Percentiles rank a stretch among this genome's conserved stretches.
phyloP scores from a whole-genome alignment of 2,329 filamentous ascomycete species.

The Zymoseptoria passerinii region DNA sequence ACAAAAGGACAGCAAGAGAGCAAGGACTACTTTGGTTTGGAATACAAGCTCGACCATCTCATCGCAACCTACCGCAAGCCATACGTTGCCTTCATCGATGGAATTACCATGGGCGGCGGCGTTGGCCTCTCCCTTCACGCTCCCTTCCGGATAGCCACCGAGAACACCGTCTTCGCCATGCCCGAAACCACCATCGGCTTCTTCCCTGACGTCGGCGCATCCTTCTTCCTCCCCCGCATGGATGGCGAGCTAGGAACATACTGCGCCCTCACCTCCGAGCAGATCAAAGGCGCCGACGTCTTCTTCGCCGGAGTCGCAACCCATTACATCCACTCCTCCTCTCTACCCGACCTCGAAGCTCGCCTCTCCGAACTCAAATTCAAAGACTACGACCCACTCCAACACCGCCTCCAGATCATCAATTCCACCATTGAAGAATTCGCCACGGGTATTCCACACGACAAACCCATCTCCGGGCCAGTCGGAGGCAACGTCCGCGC shows the following conservation, averaged over 20 bases:
- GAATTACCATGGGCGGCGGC: conserved; percentile 96
- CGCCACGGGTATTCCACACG: conserved; percentile 71
- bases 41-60: conserved; percentile 93
- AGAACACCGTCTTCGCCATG: conserved; percentile 95
- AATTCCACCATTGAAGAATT: conserved; percentile 89
- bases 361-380: conserved; percentile 86
- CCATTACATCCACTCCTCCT: conserved; percentile 90
- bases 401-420: conserved; percentile 61
- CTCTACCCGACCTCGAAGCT: conserved; percentile 69
- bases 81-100: conserved; percentile 92
- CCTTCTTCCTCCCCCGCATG: conserved; percentile 89
- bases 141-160: conserved; percentile 91
- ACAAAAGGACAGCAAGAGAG: conserved; percentile 64
- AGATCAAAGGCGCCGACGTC: conserved; percentile 70
- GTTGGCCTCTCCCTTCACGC: conserved; percentile 92
- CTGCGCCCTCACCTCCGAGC: conserved; percentile 82
- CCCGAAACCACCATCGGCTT: conserved; percentile 97
- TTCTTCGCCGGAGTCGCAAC: conserved; percentile 91
- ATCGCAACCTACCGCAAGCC: conserved; percentile 92
- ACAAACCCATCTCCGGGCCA: conserved; percentile 42
- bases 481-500: conserved; percentile 57
- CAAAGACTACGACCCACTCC: conserved; percentile 60
- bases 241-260: conserved; percentile 83
- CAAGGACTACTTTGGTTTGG: conserved; percentile 78
- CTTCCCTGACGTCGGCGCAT: conserved; percentile 95